These are phyloP conservation scores for Acrodontium crateriforme DNA, from an alignment of 2,329 filamentous ascomycete species.

Conservation along the genomic window DNA sequence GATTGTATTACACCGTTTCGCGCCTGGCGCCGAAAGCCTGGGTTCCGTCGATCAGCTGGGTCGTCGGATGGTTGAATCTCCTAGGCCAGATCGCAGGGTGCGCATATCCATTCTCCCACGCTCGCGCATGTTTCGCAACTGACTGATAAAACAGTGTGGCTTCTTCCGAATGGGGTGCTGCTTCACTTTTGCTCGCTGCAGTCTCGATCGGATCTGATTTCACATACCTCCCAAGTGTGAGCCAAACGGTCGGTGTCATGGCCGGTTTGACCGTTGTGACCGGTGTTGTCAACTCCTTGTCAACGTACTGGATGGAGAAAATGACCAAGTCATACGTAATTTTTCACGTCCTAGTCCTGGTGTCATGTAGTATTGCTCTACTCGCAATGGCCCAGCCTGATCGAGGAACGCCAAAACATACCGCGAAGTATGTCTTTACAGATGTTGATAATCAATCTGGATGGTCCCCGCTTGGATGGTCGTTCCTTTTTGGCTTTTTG, in stretches of 20 bases:
- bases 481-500: constrained; percentile 47
- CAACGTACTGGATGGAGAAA: constrained; percentile 45
- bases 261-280: constrained; percentile 38
- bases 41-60: constrained; percentile 38
- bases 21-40: constrained; percentile 36
- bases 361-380: constrained; percentile 39
- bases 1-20: constrained; percentile 43
- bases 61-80: constrained; percentile 25
- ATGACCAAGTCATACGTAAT: constrained; percentile 45
- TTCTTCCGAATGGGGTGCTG: constrained; percentile 43
- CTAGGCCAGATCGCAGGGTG: constrained; percentile 40
- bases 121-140: too few relatives aligned
- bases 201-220: constrained; percentile 31
- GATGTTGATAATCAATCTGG: constrained; percentile 38
- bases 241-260: constrained; percentile 42
- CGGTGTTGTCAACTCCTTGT: constrained; percentile 41
- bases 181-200: constrained; percentile 43
- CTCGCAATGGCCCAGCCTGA: constrained; percentile 30
- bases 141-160: too few relatives aligned
- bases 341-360: constrained; percentile 40
- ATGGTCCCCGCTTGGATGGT: constrained; percentile 41
- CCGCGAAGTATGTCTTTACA: constrained; percentile 41
- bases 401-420: constrained; percentile 33
- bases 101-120: too few relatives aligned
- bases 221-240: constrained; percentile 27